These are phyloP conservation scores for Crithidia brevicula DNA, from an alignment of 208 protist genomes.

Conservation along the genomic window DNA sequence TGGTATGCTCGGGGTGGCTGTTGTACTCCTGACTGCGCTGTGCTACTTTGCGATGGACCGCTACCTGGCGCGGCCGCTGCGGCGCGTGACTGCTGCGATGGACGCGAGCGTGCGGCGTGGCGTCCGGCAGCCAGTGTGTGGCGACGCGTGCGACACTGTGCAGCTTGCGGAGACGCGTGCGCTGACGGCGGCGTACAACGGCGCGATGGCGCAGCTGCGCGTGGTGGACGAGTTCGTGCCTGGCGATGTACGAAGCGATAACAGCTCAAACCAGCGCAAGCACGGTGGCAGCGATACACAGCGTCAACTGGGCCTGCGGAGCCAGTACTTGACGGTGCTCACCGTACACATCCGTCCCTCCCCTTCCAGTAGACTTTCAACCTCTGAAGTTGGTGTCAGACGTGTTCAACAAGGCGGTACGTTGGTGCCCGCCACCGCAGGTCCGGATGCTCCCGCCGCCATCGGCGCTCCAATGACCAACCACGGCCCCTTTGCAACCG, in stretches of 20 bases:
- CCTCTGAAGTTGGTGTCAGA: too few species aligned
- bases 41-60: constrained; percentile 9
- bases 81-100: constrained; percentile 7
- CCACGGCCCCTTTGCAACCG: constrained; percentile 18
- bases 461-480: constrained; percentile 4
- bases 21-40: constrained; percentile 4
- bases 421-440: too few species aligned
- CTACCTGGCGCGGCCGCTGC: constrained; percentile 17
- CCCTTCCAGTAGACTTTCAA: too few species aligned
- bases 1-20: neutral
- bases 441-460: too few species aligned
- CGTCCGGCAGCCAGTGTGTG: constrained; percentile 7
- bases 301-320: too few species aligned
- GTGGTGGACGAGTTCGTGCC: constrained; percentile 31
- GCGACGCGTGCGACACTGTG: constrained; percentile 3
- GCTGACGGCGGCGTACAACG: constrained; percentile 26
- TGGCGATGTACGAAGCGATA: neutral
- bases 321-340: neutral
- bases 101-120: constrained; percentile 6
- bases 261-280: neutral
- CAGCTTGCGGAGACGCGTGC: constrained; percentile 15
- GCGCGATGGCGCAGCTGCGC: constrained; percentile 22
- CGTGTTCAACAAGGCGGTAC: too few species aligned
- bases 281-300: neutral
- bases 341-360: neutral